Evolutionary conservation across 2,329 filamentous ascomycete species (phyloP), one percentile per base, ranked within the genome.

Genomic region (Aureobasidium sp.): DNA sequence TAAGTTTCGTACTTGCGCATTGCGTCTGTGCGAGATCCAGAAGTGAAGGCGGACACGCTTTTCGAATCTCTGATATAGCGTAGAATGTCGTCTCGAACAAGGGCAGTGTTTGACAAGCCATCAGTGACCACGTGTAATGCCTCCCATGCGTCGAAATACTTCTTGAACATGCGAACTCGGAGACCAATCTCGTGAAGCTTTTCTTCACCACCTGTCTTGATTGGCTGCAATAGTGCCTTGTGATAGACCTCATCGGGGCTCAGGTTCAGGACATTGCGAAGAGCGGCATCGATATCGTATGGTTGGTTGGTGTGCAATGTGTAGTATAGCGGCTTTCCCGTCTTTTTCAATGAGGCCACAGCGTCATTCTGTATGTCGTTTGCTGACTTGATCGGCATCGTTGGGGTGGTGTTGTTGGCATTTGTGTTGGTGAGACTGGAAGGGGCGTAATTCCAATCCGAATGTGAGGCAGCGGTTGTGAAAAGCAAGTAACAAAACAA

Each of bases 1-100:
- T 70, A 73, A 4, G 63, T 60, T 56, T 75, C 72, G 47, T 75
- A 75, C n/a, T 62, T 60, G 16, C 69, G 68, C 34, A 73, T 55
- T 19, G 56, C 74, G 63, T 66, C 51, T 61, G 61, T n/a, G 62
- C 64, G 47, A 12, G 41, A 19, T 17, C 32, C 27, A 58, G 25
- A 62, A 42, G 44, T 62, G 58, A 50, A 66, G 59, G 17, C 27
- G 6, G 50, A 41, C 1, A 56, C 6, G 24, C 55, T 48, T 39
- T 55, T 35, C 1, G 52, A 27, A 32, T 61, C 58, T 22, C 64
- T 63, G n/a, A 73, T 60, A 53, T 68, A 68, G 37, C 69, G 68
- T 25, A 73, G 62, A 24, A 72, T 60, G 53, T 73, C 69, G 59
- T 72, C 70, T 6, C 70, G 67, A 25, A 71, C 62, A 47, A 66